These are phyloP conservation scores for Talaromyces marneffei DNA, from an alignment of 2,329 filamentous ascomycete genomes.

Conservation along the genomic window DNA sequence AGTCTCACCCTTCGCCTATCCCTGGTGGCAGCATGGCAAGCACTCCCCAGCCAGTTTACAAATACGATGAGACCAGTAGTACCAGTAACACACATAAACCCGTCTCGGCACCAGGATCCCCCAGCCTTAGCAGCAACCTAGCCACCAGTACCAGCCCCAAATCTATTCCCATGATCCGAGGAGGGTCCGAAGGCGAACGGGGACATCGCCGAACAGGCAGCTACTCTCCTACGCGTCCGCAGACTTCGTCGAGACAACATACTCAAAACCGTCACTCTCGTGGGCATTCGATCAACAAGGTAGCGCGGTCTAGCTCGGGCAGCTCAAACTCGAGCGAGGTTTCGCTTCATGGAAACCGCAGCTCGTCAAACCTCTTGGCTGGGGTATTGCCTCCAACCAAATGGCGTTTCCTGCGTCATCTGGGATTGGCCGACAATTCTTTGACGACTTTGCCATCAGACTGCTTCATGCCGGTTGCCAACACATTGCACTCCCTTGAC, in stretches of 20 bases:
- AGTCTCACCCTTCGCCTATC: conserved; percentile 73
- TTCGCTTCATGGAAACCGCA: conserved; percentile 52
- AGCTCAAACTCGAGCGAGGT: conserved; percentile 77
- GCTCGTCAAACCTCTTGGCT: conserved; percentile 69
- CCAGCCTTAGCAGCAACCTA: conserved; percentile 45
- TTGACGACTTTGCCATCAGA: conserved; percentile 70
- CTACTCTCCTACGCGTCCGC: conserved; percentile 72
- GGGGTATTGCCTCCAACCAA: conserved; percentile 75
- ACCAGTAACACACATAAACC: conserved; percentile 42
- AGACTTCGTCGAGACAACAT: conserved; percentile 52
- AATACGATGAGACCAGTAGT: conserved; percentile 54
- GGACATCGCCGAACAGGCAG: conserved; percentile 55
- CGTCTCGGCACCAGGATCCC: conserved; percentile 63
- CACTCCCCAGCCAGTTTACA: conserved; percentile 56
- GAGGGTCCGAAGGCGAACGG: conserved; percentile 47
- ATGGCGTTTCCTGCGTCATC: conserved; percentile 89
- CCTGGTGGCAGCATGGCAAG: conserved; percentile 55
- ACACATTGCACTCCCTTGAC: conserved; percentile 85
- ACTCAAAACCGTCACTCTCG: conserved; percentile 59
- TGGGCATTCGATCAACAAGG: conserved; percentile 59
- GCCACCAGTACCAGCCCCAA: conserved; percentile 47
- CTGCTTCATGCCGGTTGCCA: conserved; percentile 74
- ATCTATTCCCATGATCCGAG: conserved; percentile 44
- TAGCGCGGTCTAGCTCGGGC: conserved; percentile 80
- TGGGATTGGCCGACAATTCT: conserved; percentile 87